A percentile compares a stretch with the other conserved stretches of the same genome.
Evolutionary conservation across 2,329 filamentous ascomycete species (phyloP).

Genomic region (Parasarocladium wereldwijsianum): DNA sequence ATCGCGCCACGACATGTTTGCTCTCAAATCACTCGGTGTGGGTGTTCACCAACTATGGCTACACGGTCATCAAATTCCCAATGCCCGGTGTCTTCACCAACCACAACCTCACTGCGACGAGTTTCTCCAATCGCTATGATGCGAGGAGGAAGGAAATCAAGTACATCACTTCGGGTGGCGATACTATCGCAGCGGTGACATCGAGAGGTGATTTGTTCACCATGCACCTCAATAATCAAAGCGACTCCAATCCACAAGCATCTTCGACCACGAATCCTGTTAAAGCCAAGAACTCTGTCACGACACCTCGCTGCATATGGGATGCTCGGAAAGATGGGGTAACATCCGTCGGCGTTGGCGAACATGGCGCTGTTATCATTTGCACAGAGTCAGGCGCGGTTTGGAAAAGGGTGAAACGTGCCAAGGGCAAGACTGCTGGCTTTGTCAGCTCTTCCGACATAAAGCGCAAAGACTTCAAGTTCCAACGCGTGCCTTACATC

Average conservation of each 20-base stretch:
- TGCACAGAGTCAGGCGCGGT: slow-evolving; percentile 86
- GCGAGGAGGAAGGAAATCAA: slow-evolving; percentile 54
- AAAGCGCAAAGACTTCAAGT: slow-evolving; percentile 84
- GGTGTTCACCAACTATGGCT: slow-evolving; percentile 92
- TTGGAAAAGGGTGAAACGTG: slow-evolving; percentile 74
- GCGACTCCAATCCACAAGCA: slow-evolving; percentile 41
- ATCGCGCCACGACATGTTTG: slow-evolving; percentile 74
- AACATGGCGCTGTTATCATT: slow-evolving; percentile 88
- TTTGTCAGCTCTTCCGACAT: slow-evolving; percentile 31
- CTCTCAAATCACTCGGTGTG: slow-evolving; percentile 80
- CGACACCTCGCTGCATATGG: slow-evolving; percentile 72
- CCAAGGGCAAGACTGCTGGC: slow-evolving; percentile 59
- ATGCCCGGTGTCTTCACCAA: slow-evolving; percentile 56
- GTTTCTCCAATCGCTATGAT: slow-evolving; percentile 34
- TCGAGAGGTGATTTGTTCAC: slow-evolving; percentile 79
- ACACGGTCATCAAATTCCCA: slow-evolving; percentile 78
- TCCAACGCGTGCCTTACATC: slow-evolving; percentile 76
- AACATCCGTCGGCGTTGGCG: slow-evolving; percentile 73
- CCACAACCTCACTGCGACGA: slow-evolving; percentile 50
- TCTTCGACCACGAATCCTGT: slow-evolving; percentile 83
- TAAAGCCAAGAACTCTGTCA: slow-evolving; percentile 75
- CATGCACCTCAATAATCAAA: slow-evolving; percentile 56
- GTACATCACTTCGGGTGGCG: slow-evolving; percentile 70
- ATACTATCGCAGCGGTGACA: slow-evolving; percentile 82
- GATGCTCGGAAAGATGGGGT: slow-evolving; percentile 76